Conservation (phyloP, 495 filamentous ascomycete species). For the Hyaloscypha hepaticicola region DNA sequence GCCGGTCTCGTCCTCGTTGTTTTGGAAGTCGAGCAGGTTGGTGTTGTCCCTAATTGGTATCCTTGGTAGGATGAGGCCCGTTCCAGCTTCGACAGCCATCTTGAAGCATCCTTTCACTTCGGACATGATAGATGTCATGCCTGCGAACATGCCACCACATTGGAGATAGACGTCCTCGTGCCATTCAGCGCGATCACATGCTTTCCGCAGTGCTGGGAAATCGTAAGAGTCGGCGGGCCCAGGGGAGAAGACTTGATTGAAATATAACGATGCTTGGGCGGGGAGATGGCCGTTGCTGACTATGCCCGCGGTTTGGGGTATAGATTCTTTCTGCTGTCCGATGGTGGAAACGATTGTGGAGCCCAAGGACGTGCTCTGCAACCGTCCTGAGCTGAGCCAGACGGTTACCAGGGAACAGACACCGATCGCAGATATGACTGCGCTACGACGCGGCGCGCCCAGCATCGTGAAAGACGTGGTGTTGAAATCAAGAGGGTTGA, state of each 20-base stretch:
- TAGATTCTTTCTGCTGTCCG: neutral
- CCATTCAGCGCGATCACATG: conserved; percentile 24
- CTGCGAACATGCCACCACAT: conserved; percentile 31
- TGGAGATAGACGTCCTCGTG: conserved; percentile 25
- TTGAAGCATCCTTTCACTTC: conserved; percentile 34
- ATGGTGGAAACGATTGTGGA: neutral
- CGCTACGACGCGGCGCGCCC: neutral
- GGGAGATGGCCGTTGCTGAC: neutral
- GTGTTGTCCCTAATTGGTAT: conserved; percentile 32
- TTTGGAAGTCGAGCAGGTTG: conserved; percentile 30
- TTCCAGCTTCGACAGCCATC: conserved; percentile 30
- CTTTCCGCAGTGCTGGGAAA: conserved; percentile 16
- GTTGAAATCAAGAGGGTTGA: neutral
- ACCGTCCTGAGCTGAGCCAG: neutral
- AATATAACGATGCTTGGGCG: conserved; percentile 19
- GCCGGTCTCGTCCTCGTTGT: conserved; percentile 18
- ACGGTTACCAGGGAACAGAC: neutral
- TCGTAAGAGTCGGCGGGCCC: conserved; percentile 7
- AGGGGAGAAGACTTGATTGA: conserved; percentile 28
- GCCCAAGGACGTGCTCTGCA: neutral
- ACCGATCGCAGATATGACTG: neutral
- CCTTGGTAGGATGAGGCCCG: conserved; percentile 24
- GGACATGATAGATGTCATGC: conserved; percentile 32
- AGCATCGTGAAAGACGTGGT: neutral
- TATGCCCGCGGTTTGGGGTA: neutral